Evolutionary conservation across 768 basidiomycete species (phyloP).

Genomic region (Phanerochaete carnosa): DNA sequence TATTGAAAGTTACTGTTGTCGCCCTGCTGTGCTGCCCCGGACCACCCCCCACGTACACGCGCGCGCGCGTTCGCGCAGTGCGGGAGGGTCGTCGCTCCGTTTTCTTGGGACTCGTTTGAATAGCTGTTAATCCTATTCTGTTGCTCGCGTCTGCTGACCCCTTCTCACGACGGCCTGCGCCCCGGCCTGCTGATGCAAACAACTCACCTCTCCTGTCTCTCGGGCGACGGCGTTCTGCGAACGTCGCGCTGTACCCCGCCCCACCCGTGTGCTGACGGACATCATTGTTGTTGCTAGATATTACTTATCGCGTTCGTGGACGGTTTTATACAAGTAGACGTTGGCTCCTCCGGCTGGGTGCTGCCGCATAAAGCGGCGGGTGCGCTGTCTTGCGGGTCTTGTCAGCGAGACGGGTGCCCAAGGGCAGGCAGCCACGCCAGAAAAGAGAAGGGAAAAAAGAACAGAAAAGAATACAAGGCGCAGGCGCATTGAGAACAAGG

Average conservation of each 20-base stretch:
- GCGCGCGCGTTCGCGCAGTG: neutral
- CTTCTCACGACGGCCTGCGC: too few species aligned
- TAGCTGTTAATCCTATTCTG: neutral
- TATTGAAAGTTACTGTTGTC: neutral
- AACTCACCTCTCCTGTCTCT: neutral
- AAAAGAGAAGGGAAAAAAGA: too few species aligned
- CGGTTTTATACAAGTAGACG: neutral
- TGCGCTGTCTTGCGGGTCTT: too few species aligned
- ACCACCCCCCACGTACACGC: neutral
- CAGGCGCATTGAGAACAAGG: too few species aligned
- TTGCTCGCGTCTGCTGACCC: too few species aligned
- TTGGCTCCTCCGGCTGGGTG: too few species aligned
- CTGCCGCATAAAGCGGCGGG: too few species aligned
- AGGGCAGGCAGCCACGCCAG: too few species aligned
- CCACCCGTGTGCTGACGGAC: neutral
- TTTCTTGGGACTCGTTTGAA: slow-evolving; percentile 2
- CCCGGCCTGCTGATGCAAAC: neutral
- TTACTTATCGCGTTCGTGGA: neutral
- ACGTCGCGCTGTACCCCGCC: neutral
- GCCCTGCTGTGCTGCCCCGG: neutral
- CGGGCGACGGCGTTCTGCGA: neutral
- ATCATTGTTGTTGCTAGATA: neutral
- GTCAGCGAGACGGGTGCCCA: too few species aligned
- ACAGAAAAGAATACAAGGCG: too few species aligned
- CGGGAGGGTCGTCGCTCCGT: neutral